Conservation (phyloP, 2,329 filamentous ascomycete species). For the Didymellaceae sp. region DNA sequence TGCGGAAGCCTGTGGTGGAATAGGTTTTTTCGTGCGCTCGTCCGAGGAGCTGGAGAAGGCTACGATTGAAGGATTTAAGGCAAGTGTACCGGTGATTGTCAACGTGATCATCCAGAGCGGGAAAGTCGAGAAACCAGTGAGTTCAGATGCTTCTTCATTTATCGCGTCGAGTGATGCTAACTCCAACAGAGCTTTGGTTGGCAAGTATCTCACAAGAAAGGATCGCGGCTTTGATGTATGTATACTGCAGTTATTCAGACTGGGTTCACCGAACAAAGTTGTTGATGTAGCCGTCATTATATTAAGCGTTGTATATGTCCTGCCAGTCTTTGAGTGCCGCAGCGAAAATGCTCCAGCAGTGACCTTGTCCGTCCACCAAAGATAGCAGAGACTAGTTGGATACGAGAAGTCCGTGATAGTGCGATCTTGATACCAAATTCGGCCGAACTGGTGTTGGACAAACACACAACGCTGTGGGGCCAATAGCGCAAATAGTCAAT, state of each 20-base stretch:
- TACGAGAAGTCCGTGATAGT: no score
- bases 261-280: no score
- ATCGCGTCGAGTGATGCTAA: not conserved
- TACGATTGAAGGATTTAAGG: slow-evolving; percentile 58
- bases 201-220: slow-evolving; percentile 1
- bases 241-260: not conserved
- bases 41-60: slow-evolving; percentile 60
- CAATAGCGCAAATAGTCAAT: not conserved
- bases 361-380: no score
- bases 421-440: no score
- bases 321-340: no score
- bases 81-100: slow-evolving; percentile 57
- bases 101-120: slow-evolving; percentile 62
- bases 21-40: slow-evolving; percentile 59
- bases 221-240: not conserved
- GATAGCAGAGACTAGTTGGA: no score
- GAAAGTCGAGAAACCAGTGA: slow-evolving; percentile 35
- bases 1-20: slow-evolving; percentile 62
- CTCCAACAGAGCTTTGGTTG: slow-evolving; percentile 1
- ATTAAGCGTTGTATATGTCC: no score
- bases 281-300: no score
- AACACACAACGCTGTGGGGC: no score
- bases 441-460: no score
- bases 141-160: not conserved
- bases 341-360: no score